Evolutionary conservation across 2,329 filamentous ascomycete species (phyloP).

Genomic region (Aspergillus sp.): DNA sequence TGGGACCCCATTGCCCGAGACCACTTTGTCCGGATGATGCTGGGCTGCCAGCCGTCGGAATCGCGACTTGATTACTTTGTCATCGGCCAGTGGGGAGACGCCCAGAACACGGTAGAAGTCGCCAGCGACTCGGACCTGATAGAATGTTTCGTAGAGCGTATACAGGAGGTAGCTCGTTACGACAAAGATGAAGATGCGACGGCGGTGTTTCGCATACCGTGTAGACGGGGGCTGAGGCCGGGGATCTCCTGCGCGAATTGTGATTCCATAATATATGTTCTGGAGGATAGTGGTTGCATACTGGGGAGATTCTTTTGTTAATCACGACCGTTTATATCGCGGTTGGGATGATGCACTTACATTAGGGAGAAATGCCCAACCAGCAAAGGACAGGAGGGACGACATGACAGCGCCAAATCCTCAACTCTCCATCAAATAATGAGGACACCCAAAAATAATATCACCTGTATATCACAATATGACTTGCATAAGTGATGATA

Average conservation of each 20-base stretch:
- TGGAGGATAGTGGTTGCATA: constrained; percentile 75
- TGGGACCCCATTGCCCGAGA: constrained; percentile 25
- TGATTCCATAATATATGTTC: constrained; percentile 76
- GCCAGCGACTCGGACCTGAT: constrained; percentile 64
- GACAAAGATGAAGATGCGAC: constrained; percentile 77
- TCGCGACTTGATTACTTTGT: constrained; percentile 73
- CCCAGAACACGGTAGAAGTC: constrained; percentile 78
- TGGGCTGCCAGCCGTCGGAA: constrained; percentile 70
- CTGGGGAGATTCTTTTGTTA: constrained; percentile 39
- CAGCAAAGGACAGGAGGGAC: constrained; percentile 51
- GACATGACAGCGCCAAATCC: constrained; percentile 23
- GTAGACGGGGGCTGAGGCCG: constrained; percentile 65
- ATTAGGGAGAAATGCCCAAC: constrained; percentile 60
- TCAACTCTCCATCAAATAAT: too few relatives aligned
- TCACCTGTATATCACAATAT: too few relatives aligned
- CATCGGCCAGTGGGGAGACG: constrained; percentile 63
- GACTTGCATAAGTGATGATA: too few relatives aligned
- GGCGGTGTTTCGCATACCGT: constrained; percentile 68
- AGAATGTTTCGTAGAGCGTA: constrained; percentile 88
- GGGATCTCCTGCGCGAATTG: constrained; percentile 83
- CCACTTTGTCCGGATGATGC: constrained; percentile 80
- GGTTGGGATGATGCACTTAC: constrained; percentile 36
- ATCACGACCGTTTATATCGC: not conserved
- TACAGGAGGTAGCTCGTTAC: constrained; percentile 81
- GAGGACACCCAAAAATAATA: too few relatives aligned